Evolutionary conservation across 2,329 filamentous ascomycete genomes (phyloP), one percentile per base, ranked within the genome.

Genomic region (Orbilia javanica): DNA sequence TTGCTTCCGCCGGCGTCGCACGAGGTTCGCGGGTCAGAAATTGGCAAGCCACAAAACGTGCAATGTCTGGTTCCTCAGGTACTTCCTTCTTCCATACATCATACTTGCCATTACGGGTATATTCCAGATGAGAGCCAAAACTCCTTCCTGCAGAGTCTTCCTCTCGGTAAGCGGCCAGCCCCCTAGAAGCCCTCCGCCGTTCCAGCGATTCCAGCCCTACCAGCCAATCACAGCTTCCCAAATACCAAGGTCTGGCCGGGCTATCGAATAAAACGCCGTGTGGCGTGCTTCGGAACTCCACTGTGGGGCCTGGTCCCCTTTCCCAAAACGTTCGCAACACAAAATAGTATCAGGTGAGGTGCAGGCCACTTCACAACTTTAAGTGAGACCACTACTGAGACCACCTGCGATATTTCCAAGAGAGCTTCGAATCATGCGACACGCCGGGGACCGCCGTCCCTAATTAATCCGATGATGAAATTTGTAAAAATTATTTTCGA

Each of bases 211-310:
- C 55, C 36, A 46, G 48, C 31, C 55, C 53, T 63, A 25, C 55
- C 44, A 48, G 44, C 69, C 69, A 73, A 73, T 73, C 34, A 52
- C 22, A 73, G 55, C 22, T 36, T 20, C 18, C 60, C n/a, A 31
- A 73, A 60, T 48, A 39, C 27, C 48, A 60, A 60, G 52, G 53
- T 64, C 31, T 8, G 57, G 48, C 39, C 60, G 52, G 65, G 36
- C 65, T 52, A 53, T 57, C 48, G 60, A 18, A 39, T 39, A 50
- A 27, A 42, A 50, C 50, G 42, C 25, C 50, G 25, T 65, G 73
- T 77, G 73, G 73, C 73, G 73, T 77, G 73, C 73, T 70, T 70
- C 72, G 72, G 72, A 76, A 76, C 72, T 22, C 72, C 46, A 63
- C 64, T 50, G 31, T 13, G 42, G 31, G 48, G 55, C 55, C 34